A percentile compares a stretch with the other conserved stretches of the same genome.
Conservation (phyloP, 345 rosid species). For the sweet orange (Citrus sinensis) region DNA sequence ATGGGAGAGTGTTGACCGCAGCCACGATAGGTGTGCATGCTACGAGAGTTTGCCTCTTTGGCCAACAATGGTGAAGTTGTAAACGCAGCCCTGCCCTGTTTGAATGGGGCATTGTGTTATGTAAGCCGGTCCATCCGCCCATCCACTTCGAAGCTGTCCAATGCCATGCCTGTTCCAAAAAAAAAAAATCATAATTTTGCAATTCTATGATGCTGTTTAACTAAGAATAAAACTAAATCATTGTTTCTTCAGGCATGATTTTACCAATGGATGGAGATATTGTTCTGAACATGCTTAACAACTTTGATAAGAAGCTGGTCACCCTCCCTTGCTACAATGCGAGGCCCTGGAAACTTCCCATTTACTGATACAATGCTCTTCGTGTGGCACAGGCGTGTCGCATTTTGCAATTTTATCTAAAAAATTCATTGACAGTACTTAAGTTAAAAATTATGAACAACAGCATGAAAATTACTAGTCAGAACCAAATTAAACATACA, state of each 20-base stretch:
- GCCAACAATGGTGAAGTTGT: slow-evolving; percentile 57
- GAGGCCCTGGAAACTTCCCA: slow-evolving; percentile 60
- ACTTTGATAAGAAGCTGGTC: slow-evolving; percentile 53
- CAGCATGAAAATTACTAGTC: too few relatives aligned
- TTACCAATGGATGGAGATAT: slow-evolving; percentile 59
- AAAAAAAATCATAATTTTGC: not conserved
- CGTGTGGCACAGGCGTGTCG: not conserved
- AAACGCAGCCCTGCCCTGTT: slow-evolving; percentile 48
- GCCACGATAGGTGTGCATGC: not conserved
- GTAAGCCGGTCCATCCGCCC: slow-evolving; percentile 69
- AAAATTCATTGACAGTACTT: not conserved
- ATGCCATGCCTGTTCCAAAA: slow-evolving; percentile 29
- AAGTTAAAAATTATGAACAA: not conserved
- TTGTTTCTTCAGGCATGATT: not conserved
- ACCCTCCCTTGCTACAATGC: slow-evolving; percentile 1
- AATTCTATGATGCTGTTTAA: too few relatives aligned
- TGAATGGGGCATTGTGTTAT: slow-evolving; percentile 65
- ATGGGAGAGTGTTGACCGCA: slow-evolving; percentile 7
- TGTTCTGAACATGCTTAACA: slow-evolving; percentile 45
- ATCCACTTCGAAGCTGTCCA: slow-evolving; percentile 49
- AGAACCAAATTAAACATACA: slow-evolving; percentile 30
- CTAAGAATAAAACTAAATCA: slow-evolving; percentile 1
- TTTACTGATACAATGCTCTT: slow-evolving; percentile 59
- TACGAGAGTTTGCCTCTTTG: slow-evolving; percentile 51
- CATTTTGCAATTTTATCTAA: slow-evolving; percentile 25